phyloP scores from a whole-genome alignment of 306 rosid genomes.

The Vigna hirtella region DNA sequence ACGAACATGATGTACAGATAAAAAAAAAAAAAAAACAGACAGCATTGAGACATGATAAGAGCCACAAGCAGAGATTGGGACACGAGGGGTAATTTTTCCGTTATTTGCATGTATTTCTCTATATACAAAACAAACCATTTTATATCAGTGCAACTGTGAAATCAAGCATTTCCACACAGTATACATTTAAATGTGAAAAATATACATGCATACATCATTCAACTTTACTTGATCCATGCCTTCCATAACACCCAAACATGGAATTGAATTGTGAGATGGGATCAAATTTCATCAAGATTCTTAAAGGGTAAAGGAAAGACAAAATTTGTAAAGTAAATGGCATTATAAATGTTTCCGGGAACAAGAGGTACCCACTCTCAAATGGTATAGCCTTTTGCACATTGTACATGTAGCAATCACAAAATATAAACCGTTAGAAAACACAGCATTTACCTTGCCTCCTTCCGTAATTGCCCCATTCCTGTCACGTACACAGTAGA shows the following conservation, averaged over 20 bases:
- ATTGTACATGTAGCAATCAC: background rate
- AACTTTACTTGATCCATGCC: background rate
- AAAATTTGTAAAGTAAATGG: background rate
- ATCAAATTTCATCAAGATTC: slow-evolving; percentile 10
- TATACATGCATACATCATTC: background rate
- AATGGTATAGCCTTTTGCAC: slow-evolving; percentile 9
- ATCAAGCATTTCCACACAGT: background rate
- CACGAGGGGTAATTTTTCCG: background rate
- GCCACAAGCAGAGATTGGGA: too few relatives aligned
- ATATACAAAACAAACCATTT: background rate
- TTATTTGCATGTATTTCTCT: background rate
- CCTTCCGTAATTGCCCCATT: slow-evolving; percentile 84
- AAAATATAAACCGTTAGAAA: slow-evolving; percentile 7
- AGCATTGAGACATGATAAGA: background rate
- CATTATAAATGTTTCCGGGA: slow-evolving; percentile 1
- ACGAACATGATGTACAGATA: background rate
- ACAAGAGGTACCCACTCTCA: background rate
- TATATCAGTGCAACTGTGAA: background rate
- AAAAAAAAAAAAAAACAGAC: background rate
- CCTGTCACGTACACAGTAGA: slow-evolving; percentile 79
- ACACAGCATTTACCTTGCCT: slow-evolving; percentile 69
- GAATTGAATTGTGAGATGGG: background rate
- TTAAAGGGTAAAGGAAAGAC: slow-evolving; percentile 2
- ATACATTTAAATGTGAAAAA: background rate
- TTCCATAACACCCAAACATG: background rate